These are phyloP conservation scores for Candida pseudoviswanathii DNA, from an alignment of 1,139 yeast genomes.

Conservation along the genomic window DNA sequence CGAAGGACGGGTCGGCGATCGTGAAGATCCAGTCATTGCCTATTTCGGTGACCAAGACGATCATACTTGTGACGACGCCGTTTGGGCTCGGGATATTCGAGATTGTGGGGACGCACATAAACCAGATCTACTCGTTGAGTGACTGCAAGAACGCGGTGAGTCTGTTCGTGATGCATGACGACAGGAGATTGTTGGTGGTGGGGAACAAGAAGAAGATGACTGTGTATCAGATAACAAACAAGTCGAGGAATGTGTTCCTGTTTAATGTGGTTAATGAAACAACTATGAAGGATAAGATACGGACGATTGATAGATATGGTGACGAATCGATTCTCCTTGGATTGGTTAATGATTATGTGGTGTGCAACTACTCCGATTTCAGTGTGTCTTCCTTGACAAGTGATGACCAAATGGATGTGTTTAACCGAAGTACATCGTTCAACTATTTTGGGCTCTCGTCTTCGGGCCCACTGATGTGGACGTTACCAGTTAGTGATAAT, in stretches of 20 bases:
- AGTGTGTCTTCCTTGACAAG: conserved; percentile 19
- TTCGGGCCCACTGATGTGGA: conserved; percentile 25
- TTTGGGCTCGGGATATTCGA: conserved; percentile 35
- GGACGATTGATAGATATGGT: conserved; percentile 20
- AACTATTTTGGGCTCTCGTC: conserved; percentile 31
- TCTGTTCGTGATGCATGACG: conserved; percentile 22
- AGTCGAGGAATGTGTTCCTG: conserved; percentile 34
- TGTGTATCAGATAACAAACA: conserved; percentile 30
- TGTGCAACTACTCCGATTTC: conserved; percentile 29
- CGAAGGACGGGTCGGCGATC: conserved; percentile 24
- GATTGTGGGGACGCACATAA: conserved; percentile 37
- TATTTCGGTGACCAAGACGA: conserved; percentile 22
- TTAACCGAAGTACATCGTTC: conserved; percentile 26
- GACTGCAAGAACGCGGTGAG: conserved; percentile 21
- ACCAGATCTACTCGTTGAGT: conserved; percentile 32
- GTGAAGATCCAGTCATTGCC: conserved; percentile 22
- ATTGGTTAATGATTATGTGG: conserved; percentile 27
- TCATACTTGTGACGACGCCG: conserved; percentile 28
- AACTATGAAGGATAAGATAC: conserved; percentile 29
- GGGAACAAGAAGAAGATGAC: conserved; percentile 34
- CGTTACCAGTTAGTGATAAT: conserved; percentile 20
- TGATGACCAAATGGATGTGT: conserved; percentile 18
- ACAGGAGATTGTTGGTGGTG: conserved; percentile 27
- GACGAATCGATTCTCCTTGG: conserved; percentile 27
- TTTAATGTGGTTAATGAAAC: conserved; percentile 29